phyloP scores from a whole-genome alignment of 805 yeast species.

The Dipodascopsis uninucleata region DNA sequence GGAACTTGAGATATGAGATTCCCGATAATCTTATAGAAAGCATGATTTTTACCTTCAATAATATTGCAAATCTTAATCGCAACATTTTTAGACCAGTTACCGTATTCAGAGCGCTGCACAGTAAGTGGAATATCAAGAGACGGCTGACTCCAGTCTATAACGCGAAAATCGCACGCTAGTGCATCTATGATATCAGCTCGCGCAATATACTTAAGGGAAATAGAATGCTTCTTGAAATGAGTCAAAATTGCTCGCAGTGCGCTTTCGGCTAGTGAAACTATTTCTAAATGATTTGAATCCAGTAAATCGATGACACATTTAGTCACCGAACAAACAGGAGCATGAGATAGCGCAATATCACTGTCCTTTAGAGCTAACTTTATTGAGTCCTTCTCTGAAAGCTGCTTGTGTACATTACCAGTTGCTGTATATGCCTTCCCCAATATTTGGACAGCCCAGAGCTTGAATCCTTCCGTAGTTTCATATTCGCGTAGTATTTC shows the following conservation, averaged over 20 bases:
- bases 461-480: conserved; percentile 10
- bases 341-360: background rate
- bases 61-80: no score
- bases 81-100: no score
- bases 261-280: conserved; percentile 5
- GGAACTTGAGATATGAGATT: no score
- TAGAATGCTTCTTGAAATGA: background rate
- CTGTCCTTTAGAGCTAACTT: background rate
- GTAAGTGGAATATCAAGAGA: no score
- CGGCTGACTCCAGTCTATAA: no score
- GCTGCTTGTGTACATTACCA: conserved; percentile 5
- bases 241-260: background rate
- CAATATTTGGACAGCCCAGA: conserved; percentile 16
- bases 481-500: conserved; percentile 3
- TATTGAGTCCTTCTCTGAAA: conserved; percentile 5
- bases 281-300: conserved; percentile 6
- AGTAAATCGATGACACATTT: background rate
- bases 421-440: conserved; percentile 18
- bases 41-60: no score
- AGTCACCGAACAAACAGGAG: conserved; percentile 2
- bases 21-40: no score
- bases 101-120: no score
- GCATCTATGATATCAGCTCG: no score
- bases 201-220: no score
- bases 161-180: no score